These are phyloP conservation scores for Pseudoscleropodium purum DNA, from an alignment of 225 moss, liverwort and hornwort species.

Conservation along the genomic window DNA sequence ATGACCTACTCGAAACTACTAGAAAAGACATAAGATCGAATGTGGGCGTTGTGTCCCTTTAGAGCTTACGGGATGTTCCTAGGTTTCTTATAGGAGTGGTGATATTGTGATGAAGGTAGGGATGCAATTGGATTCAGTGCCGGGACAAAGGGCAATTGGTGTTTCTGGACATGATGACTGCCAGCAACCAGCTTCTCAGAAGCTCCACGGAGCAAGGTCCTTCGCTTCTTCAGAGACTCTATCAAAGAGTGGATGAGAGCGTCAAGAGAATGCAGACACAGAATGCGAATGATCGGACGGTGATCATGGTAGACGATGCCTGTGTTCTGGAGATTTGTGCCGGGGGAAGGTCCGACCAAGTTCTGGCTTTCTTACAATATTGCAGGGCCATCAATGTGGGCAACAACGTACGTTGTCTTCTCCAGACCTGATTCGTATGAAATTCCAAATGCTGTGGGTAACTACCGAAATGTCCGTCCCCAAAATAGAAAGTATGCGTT, in stretches of 20 bases:
- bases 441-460: neutral
- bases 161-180: conserved; percentile 48
- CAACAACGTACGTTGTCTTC: conserved; percentile 24
- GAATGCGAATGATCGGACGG: conserved; percentile 14
- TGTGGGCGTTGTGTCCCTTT: neutral
- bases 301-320: conserved; percentile 72
- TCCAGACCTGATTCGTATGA: neutral
- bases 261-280: conserved; percentile 28
- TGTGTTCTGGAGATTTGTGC: conserved; percentile 69
- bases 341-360: conserved; percentile 49
- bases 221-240: conserved; percentile 23
- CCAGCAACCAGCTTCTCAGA: neutral
- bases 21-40: neutral
- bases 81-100: neutral
- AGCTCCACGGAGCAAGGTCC: neutral
- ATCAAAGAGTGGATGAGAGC: conserved; percentile 18
- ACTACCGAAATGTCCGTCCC: neutral
- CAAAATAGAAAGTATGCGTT: neutral
- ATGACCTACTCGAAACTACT: neutral
- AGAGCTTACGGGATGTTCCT: neutral
- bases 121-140: conserved; percentile 67
- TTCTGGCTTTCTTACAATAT: conserved; percentile 77
- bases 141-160: conserved; percentile 64
- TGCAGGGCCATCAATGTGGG: conserved; percentile 62
- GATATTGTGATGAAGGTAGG: conserved; percentile 39